Evolutionary conservation across 2,329 filamentous ascomycete species (phyloP).

Genomic region (Trichoderma breve): DNA sequence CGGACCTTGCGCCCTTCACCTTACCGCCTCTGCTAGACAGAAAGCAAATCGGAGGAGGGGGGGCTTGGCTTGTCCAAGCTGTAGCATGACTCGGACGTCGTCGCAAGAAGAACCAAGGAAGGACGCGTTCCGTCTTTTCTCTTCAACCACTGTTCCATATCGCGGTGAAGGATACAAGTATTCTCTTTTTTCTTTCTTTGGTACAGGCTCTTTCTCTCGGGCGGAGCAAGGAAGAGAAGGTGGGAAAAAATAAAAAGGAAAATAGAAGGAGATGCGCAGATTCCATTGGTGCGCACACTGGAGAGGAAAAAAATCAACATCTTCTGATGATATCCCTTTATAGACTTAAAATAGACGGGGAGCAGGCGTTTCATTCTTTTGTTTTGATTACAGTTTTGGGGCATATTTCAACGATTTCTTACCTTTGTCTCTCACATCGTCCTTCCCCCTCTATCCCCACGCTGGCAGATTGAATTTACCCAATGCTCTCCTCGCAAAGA

Average conservation of each 20-base stretch:
- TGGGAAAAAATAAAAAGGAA: background rate
- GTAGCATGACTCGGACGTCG: constrained; percentile 15
- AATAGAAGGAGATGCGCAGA: background rate
- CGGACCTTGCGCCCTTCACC: background rate
- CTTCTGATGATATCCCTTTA: constrained; percentile 20
- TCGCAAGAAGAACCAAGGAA: background rate
- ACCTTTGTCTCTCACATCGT: background rate
- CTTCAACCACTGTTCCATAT: background rate
- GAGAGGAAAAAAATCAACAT: background rate
- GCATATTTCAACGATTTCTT: background rate
- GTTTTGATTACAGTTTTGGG: background rate
- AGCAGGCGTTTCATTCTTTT: constrained; percentile 5
- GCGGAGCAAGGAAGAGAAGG: background rate
- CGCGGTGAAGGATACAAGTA: background rate
- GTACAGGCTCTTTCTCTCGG: background rate
- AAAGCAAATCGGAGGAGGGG: background rate
- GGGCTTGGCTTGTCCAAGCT: constrained; percentile 2
- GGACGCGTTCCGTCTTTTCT: background rate
- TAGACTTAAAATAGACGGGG: constrained; percentile 19
- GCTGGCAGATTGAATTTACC: background rate
- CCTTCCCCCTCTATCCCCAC: background rate
- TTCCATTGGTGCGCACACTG: background rate
- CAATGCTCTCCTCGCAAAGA: background rate
- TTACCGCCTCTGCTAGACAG: constrained; percentile 9
- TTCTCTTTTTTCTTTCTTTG: background rate